Percentiles rank a stretch among this genome's conserved stretches.
Evolutionary conservation across 345 rosid species (phyloP).

Genomic region (Adansonia digitata): DNA sequence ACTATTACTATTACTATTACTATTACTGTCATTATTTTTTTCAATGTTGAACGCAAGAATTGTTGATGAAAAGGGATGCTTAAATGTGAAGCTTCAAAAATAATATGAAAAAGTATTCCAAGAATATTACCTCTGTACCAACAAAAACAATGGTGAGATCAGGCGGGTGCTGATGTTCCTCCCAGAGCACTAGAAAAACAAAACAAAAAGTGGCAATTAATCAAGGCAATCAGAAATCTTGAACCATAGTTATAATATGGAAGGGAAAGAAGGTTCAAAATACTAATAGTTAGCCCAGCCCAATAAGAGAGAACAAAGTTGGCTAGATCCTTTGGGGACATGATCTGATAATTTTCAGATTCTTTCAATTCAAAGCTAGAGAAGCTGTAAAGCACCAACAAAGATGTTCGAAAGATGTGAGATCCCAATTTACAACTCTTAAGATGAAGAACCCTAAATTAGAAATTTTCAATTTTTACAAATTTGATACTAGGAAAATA

Average conservation of each 20-base stretch:
- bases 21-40: too few species aligned
- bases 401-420: constrained; percentile 1
- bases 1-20: too few species aligned
- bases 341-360: constrained; percentile 61
- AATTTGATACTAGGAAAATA: too few species aligned
- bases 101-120: neutral
- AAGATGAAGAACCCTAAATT: too few species aligned
- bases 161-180: constrained; percentile 44
- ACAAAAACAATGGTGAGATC: constrained; percentile 80
- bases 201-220: neutral
- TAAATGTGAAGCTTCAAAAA: neutral
- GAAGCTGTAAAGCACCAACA: constrained; percentile 20
- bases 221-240: too few species aligned
- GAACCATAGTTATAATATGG: too few species aligned
- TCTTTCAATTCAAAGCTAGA: constrained; percentile 31
- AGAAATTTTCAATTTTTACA: neutral
- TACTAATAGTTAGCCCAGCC: constrained; percentile 82
- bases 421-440: too few species aligned
- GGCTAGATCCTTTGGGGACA: constrained; percentile 68
- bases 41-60: too few species aligned
- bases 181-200: constrained; percentile 51
- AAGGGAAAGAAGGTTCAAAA: neutral
- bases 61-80: neutral
- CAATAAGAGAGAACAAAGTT: constrained; percentile 52
- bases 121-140: constrained; percentile 66